Evolutionary conservation across 1,139 yeast genomes (phyloP), one percentile per base, ranked within the genome.

Genomic region (Kazachstania sp.): DNA sequence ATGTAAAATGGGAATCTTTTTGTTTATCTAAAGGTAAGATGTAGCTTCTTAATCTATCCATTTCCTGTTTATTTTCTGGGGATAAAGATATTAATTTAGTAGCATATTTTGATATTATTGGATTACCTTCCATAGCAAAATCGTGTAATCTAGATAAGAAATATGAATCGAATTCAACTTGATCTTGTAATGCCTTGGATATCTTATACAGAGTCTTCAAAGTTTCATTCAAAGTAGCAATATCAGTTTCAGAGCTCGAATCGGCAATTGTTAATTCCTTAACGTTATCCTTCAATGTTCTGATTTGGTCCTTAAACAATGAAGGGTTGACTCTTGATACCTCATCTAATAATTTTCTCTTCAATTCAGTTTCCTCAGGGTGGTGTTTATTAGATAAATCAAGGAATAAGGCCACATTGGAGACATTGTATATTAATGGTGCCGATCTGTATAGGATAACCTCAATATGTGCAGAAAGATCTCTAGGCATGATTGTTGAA

Each of bases 21-120:
- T 65, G 52, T 13, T 68, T 45, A 47, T 75, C 68, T 19, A 84
- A 64, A 0, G 90, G 90, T 55, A 78, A 72, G 1, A 81, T 68
- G 0, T 65, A 50, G 2, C 66, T 65, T 18, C 75, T 62, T 2
- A 81, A 63, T 11, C 68, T 68, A 0, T 68, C 60, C 16, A 73
- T 63, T 26, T 66, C 61, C 4, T 67, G 60, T 36, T 73, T 77
- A 37, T 72, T 71, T 41, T 69, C 68, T 1, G 71, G 65, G 29
- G 76, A 68, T 31, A 77, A 66, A 3, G 77, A 72, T n/a, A 86
- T 57, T 8, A 84, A 69, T 57, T 78, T 81, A 9, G 80, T 68
- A 0, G 90, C 75, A 60, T 81, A 85, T 57, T 75, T 79, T 0
- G 92, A 84, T 55, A 83, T 87, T 12, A 59, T 52, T 1, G 86